Evolutionary conservation across 2,329 filamentous ascomycete species (phyloP).

Genomic region (Apiospora pterosperma): DNA sequence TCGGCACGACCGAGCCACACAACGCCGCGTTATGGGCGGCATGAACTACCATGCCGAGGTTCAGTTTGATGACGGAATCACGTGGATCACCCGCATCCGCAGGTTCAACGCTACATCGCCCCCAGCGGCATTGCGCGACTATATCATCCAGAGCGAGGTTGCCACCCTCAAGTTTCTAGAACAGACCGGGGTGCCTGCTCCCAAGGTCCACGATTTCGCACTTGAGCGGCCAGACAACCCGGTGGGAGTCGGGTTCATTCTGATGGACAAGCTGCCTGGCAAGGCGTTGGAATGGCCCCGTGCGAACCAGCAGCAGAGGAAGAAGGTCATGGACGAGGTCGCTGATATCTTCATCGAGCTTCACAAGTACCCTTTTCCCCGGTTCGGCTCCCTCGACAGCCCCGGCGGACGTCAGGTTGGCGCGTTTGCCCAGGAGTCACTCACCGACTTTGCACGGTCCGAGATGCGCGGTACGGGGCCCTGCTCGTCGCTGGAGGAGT

Average conservation of each 20-base stretch:
- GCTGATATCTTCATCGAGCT: slow-evolving; percentile 35
- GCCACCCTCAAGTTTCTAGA: slow-evolving; percentile 37
- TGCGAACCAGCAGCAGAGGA: slow-evolving; percentile 27
- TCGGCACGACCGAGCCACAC: slow-evolving; percentile 30
- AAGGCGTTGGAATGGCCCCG: slow-evolving; percentile 33
- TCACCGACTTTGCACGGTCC: slow-evolving; percentile 28
- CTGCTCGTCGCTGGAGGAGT: slow-evolving; percentile 32
- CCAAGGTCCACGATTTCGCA: slow-evolving; percentile 34
- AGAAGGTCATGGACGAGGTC: slow-evolving; percentile 33
- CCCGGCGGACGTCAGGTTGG: slow-evolving; percentile 26
- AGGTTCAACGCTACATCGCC: slow-evolving; percentile 37
- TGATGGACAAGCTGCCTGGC: slow-evolving; percentile 39
- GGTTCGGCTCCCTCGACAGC: slow-evolving; percentile 31
- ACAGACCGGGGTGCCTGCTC: slow-evolving; percentile 31
- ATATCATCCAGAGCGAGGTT: slow-evolving; percentile 36
- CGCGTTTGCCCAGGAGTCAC: slow-evolving; percentile 34
- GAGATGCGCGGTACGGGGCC: slow-evolving; percentile 30
- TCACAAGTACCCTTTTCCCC: slow-evolving; percentile 30
- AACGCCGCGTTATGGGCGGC: slow-evolving; percentile 37
- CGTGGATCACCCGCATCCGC: slow-evolving; percentile 40
- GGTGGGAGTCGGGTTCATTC: slow-evolving; percentile 37
- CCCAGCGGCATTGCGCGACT: slow-evolving; percentile 27
- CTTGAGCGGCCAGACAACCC: slow-evolving; percentile 25
- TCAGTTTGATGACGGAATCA: slow-evolving; percentile 37
- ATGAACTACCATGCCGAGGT: slow-evolving; percentile 43